Evolutionary conservation across 352 stramenopile species (phyloP), one percentile per base, ranked within the genome.

Genomic region (Hyaloperonospora brassicae): DNA sequence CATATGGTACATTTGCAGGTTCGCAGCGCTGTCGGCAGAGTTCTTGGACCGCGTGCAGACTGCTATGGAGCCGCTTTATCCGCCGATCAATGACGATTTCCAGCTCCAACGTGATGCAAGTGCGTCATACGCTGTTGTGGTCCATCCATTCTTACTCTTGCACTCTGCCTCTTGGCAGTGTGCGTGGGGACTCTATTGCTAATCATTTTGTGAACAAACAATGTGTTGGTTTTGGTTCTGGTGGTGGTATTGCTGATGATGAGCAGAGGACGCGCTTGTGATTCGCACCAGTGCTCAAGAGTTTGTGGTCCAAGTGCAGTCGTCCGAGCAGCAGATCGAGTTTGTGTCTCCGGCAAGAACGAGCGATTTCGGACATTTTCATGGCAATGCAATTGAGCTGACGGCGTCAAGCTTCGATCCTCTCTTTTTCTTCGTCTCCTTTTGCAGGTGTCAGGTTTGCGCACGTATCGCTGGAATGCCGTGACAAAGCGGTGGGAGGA

Each of bases 401-500:
- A 42, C 9, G 14, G 14, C 11, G 5, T 21, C 4, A 14, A 4
- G 14, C 36, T 42, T 21, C 11, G 5, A 21, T 42, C n/a, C n/a
- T 42, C 2, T 21, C 36, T 14, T 14, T 5, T 42, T 12, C n/a
- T 12, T 42, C n/a, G n/a, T 42, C 11, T 21, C 23, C 14, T 17
- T 50, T 49, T 44, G 5, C 45, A 92, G 81, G 78, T 92, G 46
- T 89, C 81, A 24, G 81, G 81, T 1, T 50, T 83, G 30, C 77
- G 74, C 36, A 73, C 66, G 44, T 92, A 92, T 51, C 69, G 83
- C 46, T 92, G 79, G 79, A 92, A 92, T 50, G 48, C 54, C 10
- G 75, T 75, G 46, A 86, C 77, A 1, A 66, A 74, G 35, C 66
- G 82, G 48, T 92, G 82, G 82, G 79, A 89, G 61, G 76, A 92